Evolutionary conservation across 192 early-diverging fungal genomes (phyloP), one percentile per base, ranked within the genome.

Genomic region (Mortierella alpina): DNA sequence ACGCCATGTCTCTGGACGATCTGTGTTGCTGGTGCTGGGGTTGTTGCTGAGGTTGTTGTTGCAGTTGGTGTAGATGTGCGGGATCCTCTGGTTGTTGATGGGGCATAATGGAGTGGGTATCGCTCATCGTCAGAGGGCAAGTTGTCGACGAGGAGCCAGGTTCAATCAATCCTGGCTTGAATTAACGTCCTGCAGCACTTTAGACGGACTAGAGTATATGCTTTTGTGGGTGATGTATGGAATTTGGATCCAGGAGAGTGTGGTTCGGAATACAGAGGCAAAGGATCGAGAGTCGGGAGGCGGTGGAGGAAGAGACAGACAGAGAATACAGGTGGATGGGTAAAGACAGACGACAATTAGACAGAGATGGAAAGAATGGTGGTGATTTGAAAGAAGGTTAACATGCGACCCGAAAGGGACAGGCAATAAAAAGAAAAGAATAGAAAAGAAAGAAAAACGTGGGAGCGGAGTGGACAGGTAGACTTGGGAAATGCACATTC

Each of bases 11-110:
- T 45, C 57, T 57, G 18, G 57, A 41, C n/a, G 68, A 71, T 65
- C 75, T 63, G 39, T 60, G 31, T 50, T 62, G 56, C 3, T 54
- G 58, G 6, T 56, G 65, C 0, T 66, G 65, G 6, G 22, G 62
- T 39, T 52, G 49, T n/a, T 66, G 64, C 18, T n/a, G 58, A 22
- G n/a, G 68, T 22, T 55, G 20, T 18, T 53, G 58, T 41, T 46
- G 69, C 0, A 42, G 58, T 62, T 12, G 69, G 41, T 31, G 68
- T 31, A 31, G 31, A 20, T 17, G 18, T 18, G 51, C 9, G 18
- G 54, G 63, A 42, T 63, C 63, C 60, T 79, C 50, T 63, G 76
- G 50, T 39, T 59, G 66, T 56, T 15, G 56, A 48, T 61, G 76
- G 11, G 69, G 47, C 52, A 60, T 59, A 23, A 40, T 58, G 39